Base-by-base conservation (phyloP, 805 yeast genomes). In the Blastobotrys parvus region DNA sequence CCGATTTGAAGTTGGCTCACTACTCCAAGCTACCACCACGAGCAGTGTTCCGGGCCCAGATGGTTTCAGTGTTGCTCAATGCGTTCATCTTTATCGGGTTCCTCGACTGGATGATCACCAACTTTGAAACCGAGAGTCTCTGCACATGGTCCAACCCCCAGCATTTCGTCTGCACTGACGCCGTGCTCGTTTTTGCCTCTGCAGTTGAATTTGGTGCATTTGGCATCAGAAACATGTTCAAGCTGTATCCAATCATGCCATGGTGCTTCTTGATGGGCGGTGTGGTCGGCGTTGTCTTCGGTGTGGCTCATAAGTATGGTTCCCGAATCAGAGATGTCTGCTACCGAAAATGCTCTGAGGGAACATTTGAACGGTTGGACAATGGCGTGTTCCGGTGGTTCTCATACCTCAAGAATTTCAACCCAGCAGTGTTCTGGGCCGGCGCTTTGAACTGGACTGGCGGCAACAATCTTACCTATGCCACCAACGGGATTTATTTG, bases 21-120 rank as follows among this genome's bases (percentile, higher is more conserved):
- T 79, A 79, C 55, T 60, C 75, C 55, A 74, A 74, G 47, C 59
- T 78, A 10, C 79, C 82, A 0, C 83, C 82, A 4, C 65, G 76
- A 50, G 67, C 78, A 1, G 58, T 76, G 38, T 77, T 78, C 60
- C 61, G 71, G 45, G 73, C 61, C 32, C 75, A 68, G 46, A 39
- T 66, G 43, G 41, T 70, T 21, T 48, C 62, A 1, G 68, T 78
- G 25, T 57, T 76, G 61, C 51, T 51, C 61, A 44, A 51, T 60
- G 33, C 65, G 5, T 52, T 59, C 31, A 55, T 59, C 3, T 52
- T 56, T 19, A 48, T 57, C 2, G 64, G 62, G 3, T 44, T 61
- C 16, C 49, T 65, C 50, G 52, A 55, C 61, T 42, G 52, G 60
- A 63, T 63, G 54, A 45, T 57, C 17, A 54, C 58, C 25, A 59